A percentile compares a stretch with the other conserved stretches of the same genome.
Evolutionary conservation across 805 yeast genomes (phyloP).

Genomic region (Saturnispora gosingensis): DNA sequence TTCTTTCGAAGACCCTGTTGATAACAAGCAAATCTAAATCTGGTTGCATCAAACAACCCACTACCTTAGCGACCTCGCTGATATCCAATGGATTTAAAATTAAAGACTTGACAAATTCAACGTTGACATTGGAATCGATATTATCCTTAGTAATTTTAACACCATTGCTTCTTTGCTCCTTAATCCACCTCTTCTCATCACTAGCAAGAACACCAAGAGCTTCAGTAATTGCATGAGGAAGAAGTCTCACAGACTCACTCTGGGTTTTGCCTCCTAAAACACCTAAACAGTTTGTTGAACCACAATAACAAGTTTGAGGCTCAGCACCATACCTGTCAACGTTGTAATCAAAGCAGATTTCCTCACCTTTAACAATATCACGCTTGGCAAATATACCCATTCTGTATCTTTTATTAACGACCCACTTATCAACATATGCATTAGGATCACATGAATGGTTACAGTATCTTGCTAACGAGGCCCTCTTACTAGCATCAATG

Average conservation of each 20-base stretch:
- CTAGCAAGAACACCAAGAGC: constrained; percentile 70
- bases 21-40: constrained; percentile 59
- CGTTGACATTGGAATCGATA: constrained; percentile 51
- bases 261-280: constrained; percentile 96
- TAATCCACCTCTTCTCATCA: constrained; percentile 66
- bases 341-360: constrained; percentile 84
- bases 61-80: constrained; percentile 66
- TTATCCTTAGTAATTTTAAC: constrained; percentile 40
- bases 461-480: constrained; percentile 83
- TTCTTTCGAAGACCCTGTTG: constrained; percentile 56
- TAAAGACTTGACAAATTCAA: constrained; percentile 53
- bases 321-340: constrained; percentile 95
- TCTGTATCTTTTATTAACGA: constrained; percentile 76
- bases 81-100: constrained; percentile 41
- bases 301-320: constrained; percentile 92
- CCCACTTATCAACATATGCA: constrained; percentile 95
- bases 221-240: constrained; percentile 77
- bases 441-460: constrained; percentile 95
- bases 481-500: constrained; percentile 88
- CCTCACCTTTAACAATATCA: constrained; percentile 67
- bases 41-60: constrained; percentile 68
- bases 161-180: constrained; percentile 42
- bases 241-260: constrained; percentile 76
- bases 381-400: constrained; percentile 95
- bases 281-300: constrained; percentile 85